Evolutionary conservation across 2,329 filamentous ascomycete species (phyloP), one percentile per base, ranked within the genome.

Genomic region (Penicillium rolfsii): DNA sequence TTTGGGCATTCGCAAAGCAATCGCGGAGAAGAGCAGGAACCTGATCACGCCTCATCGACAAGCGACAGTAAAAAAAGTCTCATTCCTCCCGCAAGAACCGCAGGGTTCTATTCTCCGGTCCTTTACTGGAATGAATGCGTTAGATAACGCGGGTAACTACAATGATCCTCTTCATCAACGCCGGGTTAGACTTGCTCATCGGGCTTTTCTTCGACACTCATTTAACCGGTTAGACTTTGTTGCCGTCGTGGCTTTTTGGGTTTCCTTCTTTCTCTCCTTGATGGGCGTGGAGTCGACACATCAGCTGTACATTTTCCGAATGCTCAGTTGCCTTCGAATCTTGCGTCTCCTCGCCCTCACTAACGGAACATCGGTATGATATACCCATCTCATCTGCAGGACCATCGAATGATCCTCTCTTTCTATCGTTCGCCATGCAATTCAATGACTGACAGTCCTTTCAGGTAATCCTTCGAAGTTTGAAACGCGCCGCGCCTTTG

Each of bases 221-320:
- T 99, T 99, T 80, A 98, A 98, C 73, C 87, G 95, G 55, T 84
- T 98, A 11, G 95, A 99, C 74, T 97, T 98, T 75, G 82, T 99
- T 56, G 96, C 95, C 1, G 90, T 99, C 7, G 83, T 95, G n/a
- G 90, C 94, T 0, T 99, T 93, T 77, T 99, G 95, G 95, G 89
- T 97, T 59, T 89, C 91, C 1, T 95, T 98, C 70, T 75, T 86
- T 11, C 82, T 99, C 54, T 86, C 87, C 35, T 77, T 93, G 19
- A 84, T 85, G 11, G 87, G 89, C 0, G 74, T 93, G 22, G 91
- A 97, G 72, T 83, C 84, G 62, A 71, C 76, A 2, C 83, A 87
- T 55, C 91, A 96, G 72, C 76, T 98, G 7, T 96, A 93, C 69
- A 85, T 98, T 7, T 99, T 99, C 76, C 89, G 91, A 59, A 99